These are phyloP conservation scores for Penicillium taxi DNA, from an alignment of 495 filamentous ascomycete genomes.

Conservation along the genomic window DNA sequence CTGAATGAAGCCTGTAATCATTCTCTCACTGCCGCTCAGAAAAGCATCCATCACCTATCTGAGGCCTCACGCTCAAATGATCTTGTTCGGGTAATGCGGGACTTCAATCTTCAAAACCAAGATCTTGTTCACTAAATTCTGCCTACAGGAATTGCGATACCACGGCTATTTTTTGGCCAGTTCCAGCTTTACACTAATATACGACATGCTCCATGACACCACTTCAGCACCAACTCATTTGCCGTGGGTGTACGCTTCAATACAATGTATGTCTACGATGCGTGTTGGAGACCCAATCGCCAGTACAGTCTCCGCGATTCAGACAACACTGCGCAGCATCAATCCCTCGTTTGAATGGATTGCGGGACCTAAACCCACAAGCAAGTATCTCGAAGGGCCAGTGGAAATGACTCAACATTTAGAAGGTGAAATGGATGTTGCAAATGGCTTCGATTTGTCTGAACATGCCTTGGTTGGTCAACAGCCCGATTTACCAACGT, in stretches of 20 bases:
- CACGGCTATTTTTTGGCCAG: conserved; percentile 36
- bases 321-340: conserved; percentile 28
- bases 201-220: conserved; percentile 33
- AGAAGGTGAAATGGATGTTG: too few species aligned
- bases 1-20: conserved; percentile 39
- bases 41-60: conserved; percentile 31
- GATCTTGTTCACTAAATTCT: background rate
- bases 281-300: conserved; percentile 22
- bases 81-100: conserved; percentile 25
- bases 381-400: too few species aligned
- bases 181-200: conserved; percentile 32
- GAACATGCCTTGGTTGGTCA: background rate
- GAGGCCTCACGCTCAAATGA: conserved; percentile 30
- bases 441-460: too few species aligned
- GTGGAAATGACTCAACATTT: too few species aligned
- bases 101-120: background rate
- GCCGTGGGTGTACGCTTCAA: conserved; percentile 33
- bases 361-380: background rate
- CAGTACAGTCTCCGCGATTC: conserved; percentile 26
- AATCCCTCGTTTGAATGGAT: conserved; percentile 31
- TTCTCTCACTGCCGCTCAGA: conserved; percentile 26
- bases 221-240: conserved; percentile 26
- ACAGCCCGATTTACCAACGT: conserved; percentile 11
- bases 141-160: conserved; percentile 32
- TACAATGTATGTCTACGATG: conserved; percentile 28